A percentile compares a stretch with the other conserved stretches of the same genome.
Conservation (phyloP, 129 eudicot species). For the Smallanthus sonchifolius region DNA sequence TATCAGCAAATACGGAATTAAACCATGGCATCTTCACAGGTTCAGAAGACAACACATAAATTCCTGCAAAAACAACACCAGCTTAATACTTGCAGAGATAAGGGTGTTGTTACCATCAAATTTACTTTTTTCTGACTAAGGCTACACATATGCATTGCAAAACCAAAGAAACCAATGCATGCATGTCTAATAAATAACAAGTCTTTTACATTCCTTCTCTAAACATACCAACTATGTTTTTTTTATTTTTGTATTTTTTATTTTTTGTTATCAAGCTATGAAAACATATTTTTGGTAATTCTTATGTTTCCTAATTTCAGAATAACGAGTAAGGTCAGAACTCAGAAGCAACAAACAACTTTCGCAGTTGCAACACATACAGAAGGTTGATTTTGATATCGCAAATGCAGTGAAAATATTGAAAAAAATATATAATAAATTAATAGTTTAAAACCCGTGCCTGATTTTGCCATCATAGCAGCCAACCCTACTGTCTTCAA, state of each 20-base stretch:
- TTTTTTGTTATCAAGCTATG: neutral
- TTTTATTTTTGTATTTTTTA: no score
- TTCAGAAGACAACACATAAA: constrained; percentile 79
- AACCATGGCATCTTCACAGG: constrained; percentile 88
- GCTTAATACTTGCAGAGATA: neutral
- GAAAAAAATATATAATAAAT: neutral
- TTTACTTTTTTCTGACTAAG: neutral
- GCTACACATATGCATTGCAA: constrained; percentile 1
- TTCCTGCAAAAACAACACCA: constrained; percentile 39
- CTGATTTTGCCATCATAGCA: constrained; percentile 97
- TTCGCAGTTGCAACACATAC: neutral
- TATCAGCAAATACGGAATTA: constrained; percentile 89
- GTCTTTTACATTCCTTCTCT: constrained; percentile 8
- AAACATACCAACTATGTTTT: neutral
- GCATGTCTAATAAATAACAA: constrained; percentile 8
- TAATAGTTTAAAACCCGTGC: constrained; percentile 21
- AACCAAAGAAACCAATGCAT: constrained; percentile 3
- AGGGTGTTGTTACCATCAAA: neutral
- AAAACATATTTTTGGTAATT: constrained; percentile 1
- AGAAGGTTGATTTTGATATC: constrained; percentile 6
- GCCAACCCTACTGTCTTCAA: constrained; percentile 95
- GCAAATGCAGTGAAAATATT: constrained; percentile 6
- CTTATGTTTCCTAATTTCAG: constrained; percentile 5
- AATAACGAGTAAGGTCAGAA: neutral
- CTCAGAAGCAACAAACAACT: neutral